Evolutionary conservation across 2,329 filamentous ascomycete genomes (phyloP).

Genomic region (Fusarium udum): DNA sequence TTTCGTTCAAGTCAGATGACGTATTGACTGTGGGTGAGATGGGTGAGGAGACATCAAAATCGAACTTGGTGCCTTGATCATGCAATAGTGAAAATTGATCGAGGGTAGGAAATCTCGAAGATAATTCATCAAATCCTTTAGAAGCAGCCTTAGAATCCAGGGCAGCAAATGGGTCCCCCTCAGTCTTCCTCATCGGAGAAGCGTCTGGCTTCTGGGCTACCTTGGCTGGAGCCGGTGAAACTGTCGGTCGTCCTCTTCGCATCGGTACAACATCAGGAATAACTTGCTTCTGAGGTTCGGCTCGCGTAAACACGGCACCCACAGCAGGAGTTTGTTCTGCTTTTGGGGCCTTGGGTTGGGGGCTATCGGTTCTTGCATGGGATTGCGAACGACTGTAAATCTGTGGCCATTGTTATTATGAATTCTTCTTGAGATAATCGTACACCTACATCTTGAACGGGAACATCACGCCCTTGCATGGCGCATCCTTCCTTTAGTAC

Average conservation of each 20-base stretch:
- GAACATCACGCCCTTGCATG: slow-evolving; percentile 88
- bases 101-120: slow-evolving; percentile 85
- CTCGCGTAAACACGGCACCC: slow-evolving; percentile 84
- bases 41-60: slow-evolving; percentile 73
- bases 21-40: slow-evolving; percentile 61
- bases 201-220: slow-evolving; percentile 63
- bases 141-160: slow-evolving; percentile 72
- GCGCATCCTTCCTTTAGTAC: slow-evolving; percentile 85
- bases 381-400: slow-evolving; percentile 75
- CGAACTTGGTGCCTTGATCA: slow-evolving; percentile 83
- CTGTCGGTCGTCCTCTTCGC: slow-evolving; percentile 78
- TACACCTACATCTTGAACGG: slow-evolving; percentile 84
- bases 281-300: slow-evolving; percentile 72
- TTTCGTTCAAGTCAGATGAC: slow-evolving; percentile 61
- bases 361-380: slow-evolving; percentile 64
- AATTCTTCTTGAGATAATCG: neutral
- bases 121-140: slow-evolving; percentile 78
- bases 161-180: slow-evolving; percentile 88
- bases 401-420: slow-evolving; percentile 52
- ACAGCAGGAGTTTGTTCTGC: slow-evolving; percentile 68
- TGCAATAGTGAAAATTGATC: slow-evolving; percentile 93
- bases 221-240: slow-evolving; percentile 48
- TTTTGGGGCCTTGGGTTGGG: slow-evolving; percentile 63
- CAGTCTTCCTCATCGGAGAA: slow-evolving; percentile 70
- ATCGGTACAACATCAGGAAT: slow-evolving; percentile 94